A percentile compares a stretch with the other conserved stretches of the same genome.
phyloP scores from a whole-genome alignment of 768 basidiomycete genomes.

The Phlegmacium glaucopus region DNA sequence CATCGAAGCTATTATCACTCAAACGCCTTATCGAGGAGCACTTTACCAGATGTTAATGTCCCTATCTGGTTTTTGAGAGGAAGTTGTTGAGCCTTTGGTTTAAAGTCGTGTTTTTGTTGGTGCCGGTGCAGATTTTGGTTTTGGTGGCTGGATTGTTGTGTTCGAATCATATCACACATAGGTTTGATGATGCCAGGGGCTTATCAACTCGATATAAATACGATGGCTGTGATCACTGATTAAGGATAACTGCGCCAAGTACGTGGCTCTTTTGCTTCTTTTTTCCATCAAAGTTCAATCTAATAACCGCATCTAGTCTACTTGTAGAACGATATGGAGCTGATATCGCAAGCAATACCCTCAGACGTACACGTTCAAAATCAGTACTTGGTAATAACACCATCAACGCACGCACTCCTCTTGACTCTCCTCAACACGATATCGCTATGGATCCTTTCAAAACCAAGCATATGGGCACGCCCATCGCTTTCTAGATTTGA shows the following conservation, averaged over 20 bases:
- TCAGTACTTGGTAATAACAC: no score
- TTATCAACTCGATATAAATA: slow-evolving; percentile 66
- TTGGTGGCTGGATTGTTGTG: slow-evolving; percentile 65
- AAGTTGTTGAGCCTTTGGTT: slow-evolving; percentile 60
- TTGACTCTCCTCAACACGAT: no score
- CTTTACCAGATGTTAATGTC: slow-evolving; percentile 74
- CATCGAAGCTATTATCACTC: slow-evolving; percentile 70
- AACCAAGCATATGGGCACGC: no score
- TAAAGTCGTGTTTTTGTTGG: slow-evolving; percentile 57
- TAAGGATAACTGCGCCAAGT: slow-evolving; percentile 83
- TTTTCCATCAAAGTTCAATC: no score
- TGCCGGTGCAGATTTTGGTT: slow-evolving; percentile 60
- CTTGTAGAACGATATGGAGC: no score
- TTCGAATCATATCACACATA: slow-evolving; percentile 74
- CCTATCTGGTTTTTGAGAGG: slow-evolving; percentile 56
- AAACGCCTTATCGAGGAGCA: slow-evolving; percentile 70
- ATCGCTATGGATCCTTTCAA: no score
- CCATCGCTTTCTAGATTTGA: no score
- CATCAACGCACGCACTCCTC: no score
- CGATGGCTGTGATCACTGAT: slow-evolving; percentile 80
- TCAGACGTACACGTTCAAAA: no score
- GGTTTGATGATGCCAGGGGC: slow-evolving; percentile 87
- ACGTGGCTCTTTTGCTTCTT: no score
- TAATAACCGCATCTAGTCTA: no score
- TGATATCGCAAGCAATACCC: no score